Evolutionary conservation across 768 basidiomycete species (phyloP).

Genomic region (Tulasnella sp.): DNA sequence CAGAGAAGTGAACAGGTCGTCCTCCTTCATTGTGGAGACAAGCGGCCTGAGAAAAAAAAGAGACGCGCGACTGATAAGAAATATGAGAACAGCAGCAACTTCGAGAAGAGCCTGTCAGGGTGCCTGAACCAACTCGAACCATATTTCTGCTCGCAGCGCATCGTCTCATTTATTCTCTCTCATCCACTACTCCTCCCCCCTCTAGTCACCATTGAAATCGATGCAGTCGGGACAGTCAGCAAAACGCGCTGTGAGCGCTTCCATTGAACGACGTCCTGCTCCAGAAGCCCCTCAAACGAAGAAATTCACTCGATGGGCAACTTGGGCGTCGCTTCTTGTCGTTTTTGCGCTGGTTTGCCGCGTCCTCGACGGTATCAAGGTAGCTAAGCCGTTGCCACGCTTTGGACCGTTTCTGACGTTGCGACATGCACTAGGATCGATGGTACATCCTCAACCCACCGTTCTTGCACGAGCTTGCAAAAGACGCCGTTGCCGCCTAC

Average conservation of each 20-base stretch:
- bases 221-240: neutral
- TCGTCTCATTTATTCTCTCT: neutral
- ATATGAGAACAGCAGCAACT: constrained; percentile 44
- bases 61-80: too few relatives aligned
- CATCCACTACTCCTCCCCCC: neutral
- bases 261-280: neutral
- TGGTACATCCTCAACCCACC: constrained; percentile 83
- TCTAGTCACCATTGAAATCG: neutral
- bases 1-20: too few relatives aligned
- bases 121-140: neutral
- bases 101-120: neutral
- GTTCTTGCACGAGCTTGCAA: constrained; percentile 61
- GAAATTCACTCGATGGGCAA: neutral
- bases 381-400: constrained; percentile 17
- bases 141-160: neutral
- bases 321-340: neutral
- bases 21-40: too few relatives aligned
- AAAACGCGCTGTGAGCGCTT: neutral
- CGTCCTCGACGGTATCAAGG: constrained; percentile 29
- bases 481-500: constrained; percentile 59
- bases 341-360: constrained; percentile 23
- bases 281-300: neutral
- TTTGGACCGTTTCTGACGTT: neutral
- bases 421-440: constrained; percentile 45
- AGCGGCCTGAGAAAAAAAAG: too few relatives aligned